Conservation (phyloP, 805 yeast species). For the Kodamaea fukazawae region DNA sequence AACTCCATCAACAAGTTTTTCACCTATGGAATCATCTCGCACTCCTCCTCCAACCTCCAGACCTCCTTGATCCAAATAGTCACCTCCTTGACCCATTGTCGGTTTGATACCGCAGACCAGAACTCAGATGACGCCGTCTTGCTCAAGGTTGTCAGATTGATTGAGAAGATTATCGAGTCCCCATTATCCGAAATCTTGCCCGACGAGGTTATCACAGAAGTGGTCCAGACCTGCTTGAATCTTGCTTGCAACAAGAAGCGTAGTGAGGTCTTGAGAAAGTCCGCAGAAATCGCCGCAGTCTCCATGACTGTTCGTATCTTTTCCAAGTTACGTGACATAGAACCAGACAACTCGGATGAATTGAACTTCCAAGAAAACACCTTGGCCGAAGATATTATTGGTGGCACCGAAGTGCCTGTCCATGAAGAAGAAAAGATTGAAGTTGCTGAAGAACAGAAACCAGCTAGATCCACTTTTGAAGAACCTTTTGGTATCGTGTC, state of each 20-base stretch:
- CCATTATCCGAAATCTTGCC: slow-evolving; percentile 63
- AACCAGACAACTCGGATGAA: slow-evolving; percentile 42
- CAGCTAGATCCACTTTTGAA: slow-evolving; percentile 20
- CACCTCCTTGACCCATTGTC: slow-evolving; percentile 82
- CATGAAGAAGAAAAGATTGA: slow-evolving; percentile 7
- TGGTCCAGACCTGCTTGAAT: slow-evolving; percentile 85
- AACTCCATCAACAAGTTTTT: slow-evolving; percentile 72
- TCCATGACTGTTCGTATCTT: slow-evolving; percentile 70
- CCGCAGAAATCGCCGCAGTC: slow-evolving; percentile 81
- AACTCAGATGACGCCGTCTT: slow-evolving; percentile 88
- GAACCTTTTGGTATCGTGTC: slow-evolving; percentile 70
- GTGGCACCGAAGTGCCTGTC: slow-evolving; percentile 39
- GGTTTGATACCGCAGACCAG: slow-evolving; percentile 94
- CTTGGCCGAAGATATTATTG: slow-evolving; percentile 59
- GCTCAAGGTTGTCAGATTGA: slow-evolving; percentile 71
- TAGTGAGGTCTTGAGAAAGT: slow-evolving; percentile 81
- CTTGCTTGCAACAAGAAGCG: slow-evolving; percentile 90
- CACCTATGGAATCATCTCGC: slow-evolving; percentile 62
- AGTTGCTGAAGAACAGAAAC: slow-evolving; percentile 7
- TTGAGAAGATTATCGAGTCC: slow-evolving; percentile 66
- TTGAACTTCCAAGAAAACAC: slow-evolving; percentile 47
- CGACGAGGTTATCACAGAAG: slow-evolving; percentile 82
- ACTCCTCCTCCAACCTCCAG: slow-evolving; percentile 51
- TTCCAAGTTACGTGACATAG: slow-evolving; percentile 53
- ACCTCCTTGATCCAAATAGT: slow-evolving; percentile 63